Evolutionary conservation across 805 yeast genomes (phyloP).

Genomic region (Torulaspora franciscae): DNA sequence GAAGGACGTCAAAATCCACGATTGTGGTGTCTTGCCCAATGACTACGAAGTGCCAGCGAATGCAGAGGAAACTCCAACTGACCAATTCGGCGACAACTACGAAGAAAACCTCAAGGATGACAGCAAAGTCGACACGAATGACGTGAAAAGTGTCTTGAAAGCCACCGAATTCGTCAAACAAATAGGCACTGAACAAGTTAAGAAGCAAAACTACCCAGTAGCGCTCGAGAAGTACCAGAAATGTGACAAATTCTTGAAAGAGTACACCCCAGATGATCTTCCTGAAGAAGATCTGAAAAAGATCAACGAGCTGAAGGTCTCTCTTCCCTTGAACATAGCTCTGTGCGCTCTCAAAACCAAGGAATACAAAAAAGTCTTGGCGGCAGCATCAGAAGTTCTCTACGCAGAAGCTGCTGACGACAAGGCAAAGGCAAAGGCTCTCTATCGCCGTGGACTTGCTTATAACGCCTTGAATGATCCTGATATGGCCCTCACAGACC

Average conservation of each 20-base stretch:
- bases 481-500: slow-evolving; percentile 61
- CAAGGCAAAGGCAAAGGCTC: slow-evolving; percentile 75
- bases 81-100: slow-evolving; percentile 80
- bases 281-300: slow-evolving; percentile 48
- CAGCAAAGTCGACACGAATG: slow-evolving; percentile 51
- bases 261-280: slow-evolving; percentile 58
- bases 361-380: slow-evolving; percentile 49
- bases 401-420: slow-evolving; percentile 55
- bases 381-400: slow-evolving; percentile 62
- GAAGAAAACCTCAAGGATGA: slow-evolving; percentile 77
- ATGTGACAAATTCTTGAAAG: slow-evolving; percentile 63
- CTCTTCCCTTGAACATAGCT: slow-evolving; percentile 68
- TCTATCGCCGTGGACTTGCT: slow-evolving; percentile 81
- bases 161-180: slow-evolving; percentile 65
- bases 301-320: slow-evolving; percentile 51
- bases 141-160: slow-evolving; percentile 60
- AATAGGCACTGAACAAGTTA: slow-evolving; percentile 72
- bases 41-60: slow-evolving; percentile 47
- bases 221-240: slow-evolving; percentile 70
- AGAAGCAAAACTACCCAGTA: slow-evolving; percentile 50
- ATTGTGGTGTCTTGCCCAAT: slow-evolving; percentile 70
- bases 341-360: slow-evolving; percentile 64
- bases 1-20: slow-evolving; percentile 62
- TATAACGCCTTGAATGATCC: slow-evolving; percentile 57
- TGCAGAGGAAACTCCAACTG: slow-evolving; percentile 48